These are phyloP conservation scores for Podaxis sp. DNA, from an alignment of 768 basidiomycete species.

Conservation along the genomic window DNA sequence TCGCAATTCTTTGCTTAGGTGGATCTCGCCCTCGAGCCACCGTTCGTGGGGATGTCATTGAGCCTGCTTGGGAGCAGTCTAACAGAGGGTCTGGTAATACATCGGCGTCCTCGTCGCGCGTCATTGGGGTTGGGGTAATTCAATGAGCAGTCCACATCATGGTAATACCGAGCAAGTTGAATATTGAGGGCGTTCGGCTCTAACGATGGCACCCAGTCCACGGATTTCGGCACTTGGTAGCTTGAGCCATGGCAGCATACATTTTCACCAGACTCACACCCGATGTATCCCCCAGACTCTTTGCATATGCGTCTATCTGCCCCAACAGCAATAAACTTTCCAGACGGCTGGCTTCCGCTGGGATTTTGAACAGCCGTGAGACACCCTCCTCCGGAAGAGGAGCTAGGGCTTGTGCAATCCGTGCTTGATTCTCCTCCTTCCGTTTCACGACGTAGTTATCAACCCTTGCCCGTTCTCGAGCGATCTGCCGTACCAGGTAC, in stretches of 20 bases:
- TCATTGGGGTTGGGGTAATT: neutral
- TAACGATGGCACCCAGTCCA: no score
- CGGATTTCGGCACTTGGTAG: no score
- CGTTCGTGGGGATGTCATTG: neutral
- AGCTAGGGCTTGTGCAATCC: slow-evolving; percentile 29
- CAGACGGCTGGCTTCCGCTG: slow-evolving; percentile 81
- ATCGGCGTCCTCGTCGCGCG: neutral
- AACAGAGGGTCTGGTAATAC: slow-evolving; percentile 13
- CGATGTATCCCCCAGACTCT: slow-evolving; percentile 64
- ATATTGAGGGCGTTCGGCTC: no score
- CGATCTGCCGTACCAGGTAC: no score
- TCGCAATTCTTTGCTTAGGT: no score
- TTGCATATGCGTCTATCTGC: slow-evolving; percentile 82
- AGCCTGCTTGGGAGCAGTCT: slow-evolving; percentile 10
- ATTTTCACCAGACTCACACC: slow-evolving; percentile 76
- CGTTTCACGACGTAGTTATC: no score
- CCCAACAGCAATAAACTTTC: slow-evolving; percentile 85
- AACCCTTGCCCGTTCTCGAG: no score
- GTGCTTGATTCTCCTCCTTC: no score
- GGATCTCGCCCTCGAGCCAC: no score
- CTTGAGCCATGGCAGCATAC: slow-evolving; percentile 73
- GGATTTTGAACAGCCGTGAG: slow-evolving; percentile 80
- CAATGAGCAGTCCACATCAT: neutral
- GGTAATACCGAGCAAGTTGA: neutral
- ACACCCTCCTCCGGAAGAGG: slow-evolving; percentile 89